Evolutionary conservation across 139 green algal species (phyloP).

Genomic region (Tetradesmus obliquus): DNA sequence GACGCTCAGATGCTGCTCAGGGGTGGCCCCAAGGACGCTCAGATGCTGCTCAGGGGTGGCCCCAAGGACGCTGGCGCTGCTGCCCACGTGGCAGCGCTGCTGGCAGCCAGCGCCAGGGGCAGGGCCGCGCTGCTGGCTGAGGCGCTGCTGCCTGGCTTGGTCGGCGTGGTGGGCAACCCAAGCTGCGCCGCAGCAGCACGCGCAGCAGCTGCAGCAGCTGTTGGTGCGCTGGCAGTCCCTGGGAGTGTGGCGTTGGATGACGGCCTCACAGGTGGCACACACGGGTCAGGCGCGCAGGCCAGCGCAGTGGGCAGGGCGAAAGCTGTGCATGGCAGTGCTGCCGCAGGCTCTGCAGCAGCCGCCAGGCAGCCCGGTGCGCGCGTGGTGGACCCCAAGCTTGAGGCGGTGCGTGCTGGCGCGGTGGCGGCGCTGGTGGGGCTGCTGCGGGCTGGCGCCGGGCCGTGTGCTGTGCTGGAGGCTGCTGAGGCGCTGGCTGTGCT

Average conservation of each 20-base stretch:
- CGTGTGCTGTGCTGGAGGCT: slow-evolving; percentile 13
- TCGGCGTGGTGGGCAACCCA: slow-evolving; percentile 16
- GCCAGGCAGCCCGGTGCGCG: background rate
- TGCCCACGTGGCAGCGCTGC: background rate
- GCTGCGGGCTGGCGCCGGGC: background rate
- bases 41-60: slow-evolving; percentile 12
- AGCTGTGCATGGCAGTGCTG: no score
- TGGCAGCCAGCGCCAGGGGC: slow-evolving; percentile 6
- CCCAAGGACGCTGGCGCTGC: slow-evolving; percentile 14
- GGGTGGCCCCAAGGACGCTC: slow-evolving; percentile 8
- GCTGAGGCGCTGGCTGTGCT: slow-evolving; percentile 23
- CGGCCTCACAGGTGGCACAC: background rate
- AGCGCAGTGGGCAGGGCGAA: no score
- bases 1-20: no score
- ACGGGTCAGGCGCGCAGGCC: background rate
- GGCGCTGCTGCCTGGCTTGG: slow-evolving; percentile 5
- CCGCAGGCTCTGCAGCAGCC: background rate
- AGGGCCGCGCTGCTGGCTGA: slow-evolving; percentile 10
- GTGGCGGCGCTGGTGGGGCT: slow-evolving; percentile 21
- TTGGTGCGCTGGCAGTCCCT: slow-evolving; percentile 14
- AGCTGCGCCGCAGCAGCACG: background rate
- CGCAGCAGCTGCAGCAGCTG: slow-evolving; percentile 19
- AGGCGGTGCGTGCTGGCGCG: slow-evolving; percentile 1
- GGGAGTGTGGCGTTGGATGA: background rate
- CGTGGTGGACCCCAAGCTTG: slow-evolving; percentile 20